Evolutionary conservation across 2,329 filamentous ascomycete species (phyloP).

Genomic region (Colletotrichum sp.): DNA sequence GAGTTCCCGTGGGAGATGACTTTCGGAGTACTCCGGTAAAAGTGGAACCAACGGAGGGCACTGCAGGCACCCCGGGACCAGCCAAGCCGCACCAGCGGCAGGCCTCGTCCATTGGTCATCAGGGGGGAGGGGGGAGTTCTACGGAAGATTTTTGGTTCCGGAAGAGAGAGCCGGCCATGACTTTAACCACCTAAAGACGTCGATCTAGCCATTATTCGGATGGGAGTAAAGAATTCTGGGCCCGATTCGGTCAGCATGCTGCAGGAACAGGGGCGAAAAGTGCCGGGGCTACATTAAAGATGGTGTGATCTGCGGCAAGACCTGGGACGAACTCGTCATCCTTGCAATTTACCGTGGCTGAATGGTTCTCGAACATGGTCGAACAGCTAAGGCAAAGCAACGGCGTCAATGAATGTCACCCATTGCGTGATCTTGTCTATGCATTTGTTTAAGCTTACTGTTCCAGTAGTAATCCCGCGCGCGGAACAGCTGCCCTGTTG

Average conservation of each 20-base stretch:
- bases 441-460: not conserved
- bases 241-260: not conserved
- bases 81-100: not conserved
- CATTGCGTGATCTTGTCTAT: not conserved
- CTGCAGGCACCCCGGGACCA: not conserved
- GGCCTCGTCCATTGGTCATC: not conserved
- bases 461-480: not conserved
- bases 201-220: not conserved
- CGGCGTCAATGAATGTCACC: not conserved
- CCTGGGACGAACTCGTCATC: not conserved
- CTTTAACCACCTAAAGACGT: not conserved
- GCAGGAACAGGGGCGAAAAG: not conserved
- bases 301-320: not conserved
- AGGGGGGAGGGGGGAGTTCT: not conserved
- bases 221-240: not conserved
- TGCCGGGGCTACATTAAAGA: not conserved
- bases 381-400: not conserved
- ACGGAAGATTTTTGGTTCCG: not conserved
- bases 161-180: not conserved
- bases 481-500: not conserved
- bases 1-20: not conserved
- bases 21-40: not conserved
- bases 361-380: not conserved
- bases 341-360: not conserved
- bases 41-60: not conserved